Percentiles rank a stretch among this genome's conserved stretches.
These are phyloP conservation scores for Gossypium davidsonii DNA, from an alignment of 441 rosid genomes.

Conservation along the genomic window DNA sequence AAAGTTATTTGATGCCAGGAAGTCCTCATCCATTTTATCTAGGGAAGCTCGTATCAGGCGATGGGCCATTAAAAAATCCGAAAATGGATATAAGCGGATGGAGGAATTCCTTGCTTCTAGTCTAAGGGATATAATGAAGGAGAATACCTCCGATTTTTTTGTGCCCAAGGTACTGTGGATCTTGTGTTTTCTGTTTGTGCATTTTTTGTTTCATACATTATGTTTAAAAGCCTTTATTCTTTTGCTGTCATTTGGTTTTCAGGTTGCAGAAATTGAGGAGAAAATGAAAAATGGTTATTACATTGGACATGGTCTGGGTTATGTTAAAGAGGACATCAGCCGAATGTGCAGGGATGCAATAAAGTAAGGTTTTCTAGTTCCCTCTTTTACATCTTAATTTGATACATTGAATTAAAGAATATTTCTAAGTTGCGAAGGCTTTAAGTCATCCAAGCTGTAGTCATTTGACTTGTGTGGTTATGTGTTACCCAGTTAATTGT, in stretches of 20 bases:
- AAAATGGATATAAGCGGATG: conserved; percentile 80
- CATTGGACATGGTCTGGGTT: conserved; percentile 69
- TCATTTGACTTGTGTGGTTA: background rate
- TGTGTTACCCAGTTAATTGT: background rate
- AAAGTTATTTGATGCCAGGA: conserved; percentile 92
- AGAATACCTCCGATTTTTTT: conserved; percentile 80
- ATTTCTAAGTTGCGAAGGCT: background rate
- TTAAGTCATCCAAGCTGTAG: background rate
- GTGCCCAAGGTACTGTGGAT: conserved; percentile 63
- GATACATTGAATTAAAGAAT: conserved; percentile 1
- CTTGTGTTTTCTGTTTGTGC: conserved; percentile 8
- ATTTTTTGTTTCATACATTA: conserved; percentile 7
- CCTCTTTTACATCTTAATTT: conserved; percentile 10
- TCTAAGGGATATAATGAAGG: conserved; percentile 92
- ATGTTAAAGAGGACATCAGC: conserved; percentile 92
- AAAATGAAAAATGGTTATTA: conserved; percentile 87
- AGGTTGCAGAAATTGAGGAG: conserved; percentile 90
- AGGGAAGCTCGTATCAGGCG: conserved; percentile 97
- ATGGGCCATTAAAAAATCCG: conserved; percentile 91
- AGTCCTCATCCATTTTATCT: conserved; percentile 79
- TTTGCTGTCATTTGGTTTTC: conserved; percentile 23
- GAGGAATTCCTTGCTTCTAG: conserved; percentile 89
- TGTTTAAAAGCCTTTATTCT: conserved; percentile 13
- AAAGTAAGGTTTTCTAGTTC: conserved; percentile 48
- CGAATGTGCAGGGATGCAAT: conserved; percentile 99